Evolutionary conservation across 2,329 filamentous ascomycete species (phyloP).

Genomic region (Fusarium globosum): DNA sequence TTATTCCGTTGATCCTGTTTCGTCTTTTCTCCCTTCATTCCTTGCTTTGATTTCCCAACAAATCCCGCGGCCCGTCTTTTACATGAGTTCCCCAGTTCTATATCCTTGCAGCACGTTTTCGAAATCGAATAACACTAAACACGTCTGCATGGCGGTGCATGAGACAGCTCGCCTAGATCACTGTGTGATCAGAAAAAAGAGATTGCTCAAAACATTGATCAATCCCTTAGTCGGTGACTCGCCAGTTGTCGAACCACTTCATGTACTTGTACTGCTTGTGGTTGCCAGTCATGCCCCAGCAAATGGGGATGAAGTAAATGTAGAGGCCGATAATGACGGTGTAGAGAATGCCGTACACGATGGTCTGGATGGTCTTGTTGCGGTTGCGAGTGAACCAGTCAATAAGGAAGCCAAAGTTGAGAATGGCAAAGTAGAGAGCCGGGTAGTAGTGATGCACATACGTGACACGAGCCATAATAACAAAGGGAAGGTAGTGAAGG

Average conservation of each 20-base stretch:
- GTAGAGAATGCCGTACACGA: slow-evolving; percentile 81
- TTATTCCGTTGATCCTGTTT: slow-evolving; percentile 38
- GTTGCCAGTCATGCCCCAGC: slow-evolving; percentile 92
- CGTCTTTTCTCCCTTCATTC: slow-evolving; percentile 32
- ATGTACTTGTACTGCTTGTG: slow-evolving; percentile 89
- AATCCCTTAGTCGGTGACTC: slow-evolving; percentile 71
- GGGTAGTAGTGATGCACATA: slow-evolving; percentile 99
- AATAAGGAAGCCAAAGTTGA: slow-evolving; percentile 86
- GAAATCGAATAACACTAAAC: slow-evolving; percentile 31
- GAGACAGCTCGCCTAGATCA: slow-evolving; percentile 28
- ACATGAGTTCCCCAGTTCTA: slow-evolving; percentile 38
- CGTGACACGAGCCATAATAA: slow-evolving; percentile 97
- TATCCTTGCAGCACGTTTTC: slow-evolving; percentile 32
- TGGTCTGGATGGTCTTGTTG: slow-evolving; percentile 71
- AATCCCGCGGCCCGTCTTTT: slow-evolving; percentile 31
- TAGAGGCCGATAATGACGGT: slow-evolving; percentile 81
- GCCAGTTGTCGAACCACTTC: slow-evolving; percentile 93
- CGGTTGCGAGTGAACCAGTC: slow-evolving; percentile 84
- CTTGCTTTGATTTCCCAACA: slow-evolving; percentile 37
- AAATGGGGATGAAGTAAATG: slow-evolving; percentile 90
- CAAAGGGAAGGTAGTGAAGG: slow-evolving; percentile 94
- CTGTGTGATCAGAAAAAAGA: slow-evolving; percentile 21
- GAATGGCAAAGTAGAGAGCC: slow-evolving; percentile 95
- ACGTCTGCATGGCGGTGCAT: slow-evolving; percentile 17
- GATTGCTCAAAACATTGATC: slow-evolving; percentile 9